Conservation (phyloP, 176 grass and related monocot species). For the Carex kokanica region DNA sequence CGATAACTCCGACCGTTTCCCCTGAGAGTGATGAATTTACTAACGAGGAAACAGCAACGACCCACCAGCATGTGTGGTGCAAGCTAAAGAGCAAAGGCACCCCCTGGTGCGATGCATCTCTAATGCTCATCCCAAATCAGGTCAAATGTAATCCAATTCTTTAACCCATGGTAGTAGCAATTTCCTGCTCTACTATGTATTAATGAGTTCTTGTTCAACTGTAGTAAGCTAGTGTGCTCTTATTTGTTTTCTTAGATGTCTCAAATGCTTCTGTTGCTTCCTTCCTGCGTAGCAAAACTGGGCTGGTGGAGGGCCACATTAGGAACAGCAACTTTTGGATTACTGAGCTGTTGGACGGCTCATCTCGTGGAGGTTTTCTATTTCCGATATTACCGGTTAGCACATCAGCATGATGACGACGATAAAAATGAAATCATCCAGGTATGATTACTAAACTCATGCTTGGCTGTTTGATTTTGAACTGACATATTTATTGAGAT, state of each 20-base stretch:
- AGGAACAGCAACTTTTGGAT: background rate
- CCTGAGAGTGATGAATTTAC: no score
- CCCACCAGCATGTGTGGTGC: no score
- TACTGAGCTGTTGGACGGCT: background rate
- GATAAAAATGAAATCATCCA: no score
- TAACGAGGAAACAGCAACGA: no score
- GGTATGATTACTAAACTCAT: no score
- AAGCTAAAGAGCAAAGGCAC: no score
- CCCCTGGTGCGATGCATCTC: no score
- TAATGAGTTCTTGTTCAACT: background rate
- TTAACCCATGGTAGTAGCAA: no score
- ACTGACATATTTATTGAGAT: no score
- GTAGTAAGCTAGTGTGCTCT: background rate
- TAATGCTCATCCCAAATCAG: background rate
- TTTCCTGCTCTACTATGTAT: background rate
- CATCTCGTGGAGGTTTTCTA: background rate
- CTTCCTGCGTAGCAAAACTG: background rate
- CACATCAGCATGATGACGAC: background rate
- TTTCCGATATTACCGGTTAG: background rate
- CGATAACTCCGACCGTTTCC: no score
- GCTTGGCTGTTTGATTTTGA: no score
- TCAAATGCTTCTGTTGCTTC: background rate
- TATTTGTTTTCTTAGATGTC: background rate
- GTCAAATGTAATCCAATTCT: background rate
- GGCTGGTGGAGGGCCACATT: background rate